Evolutionary conservation across 2,329 filamentous ascomycete genomes (phyloP).

Genomic region (Epichloe gansuensis): DNA sequence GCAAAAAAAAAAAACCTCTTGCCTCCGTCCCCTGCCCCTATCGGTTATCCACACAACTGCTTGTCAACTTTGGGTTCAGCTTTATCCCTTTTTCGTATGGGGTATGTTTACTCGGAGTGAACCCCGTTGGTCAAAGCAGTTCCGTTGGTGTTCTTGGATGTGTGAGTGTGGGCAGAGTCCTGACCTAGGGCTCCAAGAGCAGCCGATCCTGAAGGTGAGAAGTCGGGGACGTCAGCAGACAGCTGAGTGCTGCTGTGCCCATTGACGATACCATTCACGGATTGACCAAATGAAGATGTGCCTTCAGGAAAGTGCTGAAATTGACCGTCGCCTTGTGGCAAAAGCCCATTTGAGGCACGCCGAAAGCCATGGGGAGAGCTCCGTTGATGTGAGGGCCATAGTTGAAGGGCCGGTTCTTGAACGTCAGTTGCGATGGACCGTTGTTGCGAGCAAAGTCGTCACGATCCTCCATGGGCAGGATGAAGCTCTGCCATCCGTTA

Average conservation of each 20-base stretch:
- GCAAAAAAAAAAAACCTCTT: neutral
- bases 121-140: constrained; percentile 3
- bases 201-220: constrained; percentile 21
- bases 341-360: constrained; percentile 18
- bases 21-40: neutral
- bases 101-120: constrained; percentile 3
- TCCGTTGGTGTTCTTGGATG: constrained; percentile 7
- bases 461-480: constrained; percentile 59
- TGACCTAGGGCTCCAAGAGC: neutral
- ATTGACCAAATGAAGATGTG: constrained; percentile 23
- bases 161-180: neutral
- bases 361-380: constrained; percentile 20
- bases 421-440: constrained; percentile 38
- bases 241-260: constrained; percentile 19
- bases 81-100: neutral
- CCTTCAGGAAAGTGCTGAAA: constrained; percentile 22
- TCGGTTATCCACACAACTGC: neutral
- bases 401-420: constrained; percentile 22
- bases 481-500: constrained; percentile 69
- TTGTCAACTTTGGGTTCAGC: neutral
- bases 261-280: constrained; percentile 18
- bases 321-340: constrained; percentile 14
- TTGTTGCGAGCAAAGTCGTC: constrained; percentile 62
- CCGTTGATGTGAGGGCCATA: constrained; percentile 20
- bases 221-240: constrained; percentile 28